These are phyloP conservation scores for Nakazawaea ernobii DNA, from an alignment of 805 yeast species.

Conservation along the genomic window DNA sequence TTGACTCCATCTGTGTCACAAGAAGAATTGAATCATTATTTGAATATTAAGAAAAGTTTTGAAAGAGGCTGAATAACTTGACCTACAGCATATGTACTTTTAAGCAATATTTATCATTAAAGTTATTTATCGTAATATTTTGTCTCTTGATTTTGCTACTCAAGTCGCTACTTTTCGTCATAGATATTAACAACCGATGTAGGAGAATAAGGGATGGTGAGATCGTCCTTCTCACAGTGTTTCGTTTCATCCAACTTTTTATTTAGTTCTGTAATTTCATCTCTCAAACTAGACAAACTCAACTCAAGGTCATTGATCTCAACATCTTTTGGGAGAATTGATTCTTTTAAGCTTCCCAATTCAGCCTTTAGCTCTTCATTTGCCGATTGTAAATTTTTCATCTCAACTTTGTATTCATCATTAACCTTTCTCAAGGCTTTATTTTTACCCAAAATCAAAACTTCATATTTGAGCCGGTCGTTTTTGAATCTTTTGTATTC, in stretches of 20 bases:
- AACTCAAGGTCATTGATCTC: conserved; percentile 4
- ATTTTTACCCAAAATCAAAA: conserved; percentile 23
- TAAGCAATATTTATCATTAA: background rate
- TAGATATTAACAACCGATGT: no score
- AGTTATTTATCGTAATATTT: background rate
- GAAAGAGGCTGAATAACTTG: conserved; percentile 29
- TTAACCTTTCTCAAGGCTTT: conserved; percentile 16
- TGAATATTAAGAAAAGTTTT: conserved; percentile 71
- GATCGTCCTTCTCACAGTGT: no score
- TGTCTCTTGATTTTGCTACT: no score
- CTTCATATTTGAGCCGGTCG: conserved; percentile 30
- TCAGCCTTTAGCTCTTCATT: background rate
- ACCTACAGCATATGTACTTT: background rate
- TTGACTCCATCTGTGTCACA: conserved; percentile 82
- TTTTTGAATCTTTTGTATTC: conserved; percentile 23
- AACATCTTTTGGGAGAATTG: conserved; percentile 1
- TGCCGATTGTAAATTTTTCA: background rate
- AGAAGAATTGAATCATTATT: conserved; percentile 80
- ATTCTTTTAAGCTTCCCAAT: background rate
- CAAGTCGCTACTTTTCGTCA: no score
- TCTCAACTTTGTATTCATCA: background rate
- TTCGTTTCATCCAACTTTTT: conserved; percentile 14
- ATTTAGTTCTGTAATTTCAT: conserved; percentile 16
- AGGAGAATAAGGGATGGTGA: no score
- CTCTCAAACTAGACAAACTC: conserved; percentile 8